A percentile compares a stretch with the other conserved stretches of the same genome.
These are phyloP conservation scores for Pichia inconspicua DNA, from an alignment of 1,139 yeast species.

Conservation along the genomic window DNA sequence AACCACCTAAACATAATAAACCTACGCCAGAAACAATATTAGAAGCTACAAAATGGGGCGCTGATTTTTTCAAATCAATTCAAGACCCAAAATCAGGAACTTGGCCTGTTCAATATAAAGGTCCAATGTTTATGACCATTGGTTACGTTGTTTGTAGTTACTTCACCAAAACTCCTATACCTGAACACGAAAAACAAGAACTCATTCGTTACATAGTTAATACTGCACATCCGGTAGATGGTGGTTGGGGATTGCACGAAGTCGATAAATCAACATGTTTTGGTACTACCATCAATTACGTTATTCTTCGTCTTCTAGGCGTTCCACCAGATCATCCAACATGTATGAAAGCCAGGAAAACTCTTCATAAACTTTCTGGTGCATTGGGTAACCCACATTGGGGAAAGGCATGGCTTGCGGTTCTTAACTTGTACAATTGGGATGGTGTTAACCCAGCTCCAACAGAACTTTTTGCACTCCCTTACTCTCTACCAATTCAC, in stretches of 20 bases:
- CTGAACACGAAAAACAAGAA: constrained; percentile 59
- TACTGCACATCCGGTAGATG: constrained; percentile 93
- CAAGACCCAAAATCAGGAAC: constrained; percentile 74
- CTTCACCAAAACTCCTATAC: constrained; percentile 59
- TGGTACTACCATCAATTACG: constrained; percentile 87
- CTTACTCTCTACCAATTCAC: constrained; percentile 73
- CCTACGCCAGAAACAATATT: constrained; percentile 35
- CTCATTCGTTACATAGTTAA: constrained; percentile 78
- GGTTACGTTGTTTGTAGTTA: constrained; percentile 78
- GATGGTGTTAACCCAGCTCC: constrained; percentile 98
- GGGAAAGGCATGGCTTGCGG: constrained; percentile 91
- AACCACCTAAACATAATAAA: constrained; percentile 6
- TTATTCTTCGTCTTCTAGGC: constrained; percentile 70
- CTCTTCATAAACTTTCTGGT: constrained; percentile 72
- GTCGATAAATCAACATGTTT: constrained; percentile 90
- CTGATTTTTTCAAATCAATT: constrained; percentile 54
- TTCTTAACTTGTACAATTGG: constrained; percentile 81
- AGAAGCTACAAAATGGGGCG: constrained; percentile 69
- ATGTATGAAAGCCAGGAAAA: constrained; percentile 66
- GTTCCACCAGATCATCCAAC: constrained; percentile 68
- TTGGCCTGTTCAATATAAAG: constrained; percentile 89
- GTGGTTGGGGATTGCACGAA: constrained; percentile 98
- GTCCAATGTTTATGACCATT: constrained; percentile 95
- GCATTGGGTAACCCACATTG: constrained; percentile 91
- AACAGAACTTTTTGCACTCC: constrained; percentile 87